Evolutionary conservation across 2,329 filamentous ascomycete species (phyloP).

Genomic region (Nemania abortiva): DNA sequence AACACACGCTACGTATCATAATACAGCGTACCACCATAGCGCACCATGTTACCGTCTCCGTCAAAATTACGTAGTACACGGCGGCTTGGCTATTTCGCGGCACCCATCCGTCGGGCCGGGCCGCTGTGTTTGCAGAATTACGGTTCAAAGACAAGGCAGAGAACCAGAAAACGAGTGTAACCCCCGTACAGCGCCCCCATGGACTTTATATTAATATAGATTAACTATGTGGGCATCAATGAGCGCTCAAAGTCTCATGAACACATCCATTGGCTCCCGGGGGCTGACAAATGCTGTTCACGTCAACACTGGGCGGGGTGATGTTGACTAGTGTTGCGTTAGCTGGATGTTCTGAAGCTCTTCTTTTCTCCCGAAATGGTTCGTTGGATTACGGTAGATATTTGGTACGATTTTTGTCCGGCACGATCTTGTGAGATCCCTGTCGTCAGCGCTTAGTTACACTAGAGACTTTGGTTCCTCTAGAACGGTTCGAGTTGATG

Average conservation of each 20-base stretch:
- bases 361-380: neutral
- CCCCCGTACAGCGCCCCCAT: neutral
- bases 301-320: neutral
- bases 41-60: neutral
- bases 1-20: neutral
- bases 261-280: neutral
- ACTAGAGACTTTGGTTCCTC: neutral
- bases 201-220: neutral
- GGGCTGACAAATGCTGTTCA: constrained; percentile 2
- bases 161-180: neutral
- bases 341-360: neutral
- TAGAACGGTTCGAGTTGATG: constrained; percentile 8
- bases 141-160: neutral
- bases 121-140: constrained; percentile 16
- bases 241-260: constrained; percentile 1
- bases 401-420: neutral
- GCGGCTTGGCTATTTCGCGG: constrained; percentile 18
- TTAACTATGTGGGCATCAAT: neutral
- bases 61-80: neutral
- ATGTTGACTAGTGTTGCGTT: neutral
- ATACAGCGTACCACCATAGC: neutral
- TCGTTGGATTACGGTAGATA: neutral
- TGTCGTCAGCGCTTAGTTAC: neutral
- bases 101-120: constrained; percentile 26
- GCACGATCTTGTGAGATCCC: constrained; percentile 9